Conservation (phyloP, 169 alveolate genomes). For the Cryptosporidium meleagridis region DNA sequence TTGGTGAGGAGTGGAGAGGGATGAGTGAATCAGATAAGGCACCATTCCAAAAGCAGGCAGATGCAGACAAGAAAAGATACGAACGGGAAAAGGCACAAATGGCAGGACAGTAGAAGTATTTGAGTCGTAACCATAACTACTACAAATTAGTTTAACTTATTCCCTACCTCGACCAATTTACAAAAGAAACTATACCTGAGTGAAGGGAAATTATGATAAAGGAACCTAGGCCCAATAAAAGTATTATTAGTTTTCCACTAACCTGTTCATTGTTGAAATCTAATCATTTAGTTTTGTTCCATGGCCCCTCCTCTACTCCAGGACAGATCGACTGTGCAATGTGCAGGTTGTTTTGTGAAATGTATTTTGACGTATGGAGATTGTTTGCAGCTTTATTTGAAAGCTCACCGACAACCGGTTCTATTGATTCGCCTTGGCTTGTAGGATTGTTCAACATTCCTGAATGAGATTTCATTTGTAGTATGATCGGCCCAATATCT, state of each 20-base stretch:
- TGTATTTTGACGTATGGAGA: constrained; percentile 34
- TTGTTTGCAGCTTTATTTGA: neutral
- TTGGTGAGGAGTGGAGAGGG: constrained; percentile 91
- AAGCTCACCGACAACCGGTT: neutral
- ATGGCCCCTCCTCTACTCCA: constrained; percentile 74
- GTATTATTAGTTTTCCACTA: constrained; percentile 51
- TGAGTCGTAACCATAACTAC: neutral
- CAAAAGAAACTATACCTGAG: neutral
- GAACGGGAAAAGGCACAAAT: constrained; percentile 86
- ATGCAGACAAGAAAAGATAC: constrained; percentile 87
- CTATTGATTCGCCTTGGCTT: neutral
- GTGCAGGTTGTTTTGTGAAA: constrained; percentile 26
- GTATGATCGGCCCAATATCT: constrained; percentile 59
- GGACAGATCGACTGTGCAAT: constrained; percentile 54
- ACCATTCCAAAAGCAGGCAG: constrained; percentile 90
- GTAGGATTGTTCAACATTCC: neutral
- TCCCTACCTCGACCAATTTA: neutral
- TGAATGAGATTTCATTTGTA: constrained; percentile 60
- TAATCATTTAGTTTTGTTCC: constrained; percentile 60
- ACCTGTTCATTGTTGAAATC: neutral
- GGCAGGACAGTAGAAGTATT: constrained; percentile 53
- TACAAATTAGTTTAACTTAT: constrained; percentile 8
- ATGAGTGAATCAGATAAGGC: constrained; percentile 86
- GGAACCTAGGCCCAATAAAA: neutral
- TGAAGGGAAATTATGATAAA: neutral